A percentile compares a stretch with the other conserved stretches of the same genome.
Evolutionary conservation across 345 rosid species (phyloP).

Genomic region (Hibiscus mutabilis): DNA sequence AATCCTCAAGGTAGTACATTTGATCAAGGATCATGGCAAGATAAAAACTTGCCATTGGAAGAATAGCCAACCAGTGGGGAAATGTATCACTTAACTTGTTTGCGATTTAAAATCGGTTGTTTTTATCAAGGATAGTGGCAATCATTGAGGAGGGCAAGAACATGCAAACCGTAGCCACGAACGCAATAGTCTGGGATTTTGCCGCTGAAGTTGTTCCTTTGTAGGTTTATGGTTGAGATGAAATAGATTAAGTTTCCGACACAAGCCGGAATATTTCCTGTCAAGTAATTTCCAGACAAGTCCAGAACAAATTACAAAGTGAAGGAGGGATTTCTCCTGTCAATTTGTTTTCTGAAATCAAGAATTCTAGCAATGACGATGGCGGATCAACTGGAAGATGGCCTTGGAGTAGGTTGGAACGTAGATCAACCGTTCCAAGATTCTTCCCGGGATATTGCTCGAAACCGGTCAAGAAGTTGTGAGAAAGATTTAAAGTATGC

Average conservation of each 20-base stretch:
- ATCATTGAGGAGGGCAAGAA: neutral
- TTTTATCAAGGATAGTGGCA: too few species aligned
- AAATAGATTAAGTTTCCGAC: neutral
- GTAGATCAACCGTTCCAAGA: neutral
- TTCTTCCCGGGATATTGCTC: neutral
- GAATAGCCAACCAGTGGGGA: too few species aligned
- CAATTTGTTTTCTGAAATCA: slow-evolving; percentile 7
- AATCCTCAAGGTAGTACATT: too few species aligned
- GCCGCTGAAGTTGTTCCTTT: neutral
- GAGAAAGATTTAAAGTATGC: neutral
- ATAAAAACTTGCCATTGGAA: neutral
- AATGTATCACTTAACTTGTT: too few species aligned
- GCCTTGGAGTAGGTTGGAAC: neutral
- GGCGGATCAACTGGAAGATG: slow-evolving; percentile 5
- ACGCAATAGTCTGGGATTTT: too few species aligned
- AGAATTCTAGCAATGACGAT: neutral
- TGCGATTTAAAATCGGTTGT: too few species aligned
- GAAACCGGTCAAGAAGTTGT: neutral
- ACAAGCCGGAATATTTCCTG: neutral
- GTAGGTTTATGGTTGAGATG: neutral
- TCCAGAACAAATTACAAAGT: slow-evolving; percentile 1
- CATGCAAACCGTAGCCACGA: neutral
- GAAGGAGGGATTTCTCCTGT: slow-evolving; percentile 11
- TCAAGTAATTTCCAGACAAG: slow-evolving; percentile 17
- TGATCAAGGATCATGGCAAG: neutral